phyloP scores from a whole-genome alignment of 2,329 filamentous ascomycete genomes.

The Pseudogymnoascus sp. region DNA sequence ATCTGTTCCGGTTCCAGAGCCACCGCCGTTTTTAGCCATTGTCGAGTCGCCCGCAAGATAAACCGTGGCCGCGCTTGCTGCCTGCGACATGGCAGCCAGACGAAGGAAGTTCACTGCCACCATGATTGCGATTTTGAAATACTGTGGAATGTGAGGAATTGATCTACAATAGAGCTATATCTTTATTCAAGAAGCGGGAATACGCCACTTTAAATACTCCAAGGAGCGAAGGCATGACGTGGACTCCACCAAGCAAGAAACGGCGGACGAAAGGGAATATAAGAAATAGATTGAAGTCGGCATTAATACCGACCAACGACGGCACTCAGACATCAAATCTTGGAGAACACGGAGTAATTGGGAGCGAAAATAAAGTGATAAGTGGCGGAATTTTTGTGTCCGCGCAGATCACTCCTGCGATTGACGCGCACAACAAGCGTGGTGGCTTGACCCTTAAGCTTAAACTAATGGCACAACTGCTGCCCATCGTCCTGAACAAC shows the following conservation, averaged over 20 bases:
- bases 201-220: neutral
- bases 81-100: conserved; percentile 8
- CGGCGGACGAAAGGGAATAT: conserved; percentile 4
- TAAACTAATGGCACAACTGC: neutral
- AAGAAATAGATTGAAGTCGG: neutral
- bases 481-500: neutral
- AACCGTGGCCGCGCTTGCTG: conserved; percentile 8
- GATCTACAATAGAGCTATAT: neutral
- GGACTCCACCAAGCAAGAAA: neutral
- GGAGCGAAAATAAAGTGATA: conserved; percentile 1
- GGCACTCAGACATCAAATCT: neutral
- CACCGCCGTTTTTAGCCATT: conserved; percentile 16
- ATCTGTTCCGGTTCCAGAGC: conserved; percentile 16
- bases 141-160: neutral
- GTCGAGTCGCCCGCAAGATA: conserved; percentile 18
- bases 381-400: neutral
- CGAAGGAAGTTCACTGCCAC: neutral
- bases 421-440: neutral
- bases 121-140: neutral
- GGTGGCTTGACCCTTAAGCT: neutral
- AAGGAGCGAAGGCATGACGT: neutral
- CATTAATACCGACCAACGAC: conserved; percentile 3
- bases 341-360: conserved; percentile 3
- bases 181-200: neutral
- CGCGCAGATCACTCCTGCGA: neutral